Percentiles rank a stretch among this genome's conserved stretches.
phyloP scores from a whole-genome alignment of 371 early-diverging fungal species.

The Rhizopus delemar region DNA sequence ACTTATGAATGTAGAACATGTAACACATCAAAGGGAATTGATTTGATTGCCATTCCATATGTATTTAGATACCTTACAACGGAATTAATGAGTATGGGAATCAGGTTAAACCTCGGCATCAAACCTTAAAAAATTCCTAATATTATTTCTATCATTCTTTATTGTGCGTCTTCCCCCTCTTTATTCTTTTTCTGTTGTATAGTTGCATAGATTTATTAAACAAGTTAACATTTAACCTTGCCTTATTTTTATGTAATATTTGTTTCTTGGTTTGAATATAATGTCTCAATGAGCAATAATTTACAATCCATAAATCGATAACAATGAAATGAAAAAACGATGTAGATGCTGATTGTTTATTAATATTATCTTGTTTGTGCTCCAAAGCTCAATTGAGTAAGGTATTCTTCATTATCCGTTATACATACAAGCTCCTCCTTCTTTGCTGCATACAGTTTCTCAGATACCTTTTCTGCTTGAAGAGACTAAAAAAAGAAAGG shows the following conservation, averaged over 20 bases:
- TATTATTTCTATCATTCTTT: no score
- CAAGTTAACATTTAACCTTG: no score
- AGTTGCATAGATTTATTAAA: no score
- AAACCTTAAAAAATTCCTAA: conserved; percentile 44
- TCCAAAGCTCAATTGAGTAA: conserved; percentile 31
- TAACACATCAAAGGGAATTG: conserved; percentile 73
- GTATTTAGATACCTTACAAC: conserved; percentile 98
- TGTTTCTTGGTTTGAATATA: no score
- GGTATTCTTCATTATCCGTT: conserved; percentile 48
- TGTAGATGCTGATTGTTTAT: no score
- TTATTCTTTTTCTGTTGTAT: no score
- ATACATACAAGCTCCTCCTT: conserved; percentile 39
- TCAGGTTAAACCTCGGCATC: conserved; percentile 64
- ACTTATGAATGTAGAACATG: conserved; percentile 79
- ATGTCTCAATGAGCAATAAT: no score
- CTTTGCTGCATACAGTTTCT: conserved; percentile 47
- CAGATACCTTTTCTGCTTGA: conserved; percentile 48
- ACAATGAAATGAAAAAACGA: no score
- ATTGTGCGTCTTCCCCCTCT: no score
- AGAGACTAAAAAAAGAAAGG: conserved; percentile 26
- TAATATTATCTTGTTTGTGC: not conserved
- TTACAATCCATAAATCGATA: no score
- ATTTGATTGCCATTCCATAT: conserved; percentile 93
- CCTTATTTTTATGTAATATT: no score
- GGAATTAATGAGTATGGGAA: conserved; percentile 95